phyloP scores from a whole-genome alignment of 306 rosid genomes.

The Acacia acuminata region DNA sequence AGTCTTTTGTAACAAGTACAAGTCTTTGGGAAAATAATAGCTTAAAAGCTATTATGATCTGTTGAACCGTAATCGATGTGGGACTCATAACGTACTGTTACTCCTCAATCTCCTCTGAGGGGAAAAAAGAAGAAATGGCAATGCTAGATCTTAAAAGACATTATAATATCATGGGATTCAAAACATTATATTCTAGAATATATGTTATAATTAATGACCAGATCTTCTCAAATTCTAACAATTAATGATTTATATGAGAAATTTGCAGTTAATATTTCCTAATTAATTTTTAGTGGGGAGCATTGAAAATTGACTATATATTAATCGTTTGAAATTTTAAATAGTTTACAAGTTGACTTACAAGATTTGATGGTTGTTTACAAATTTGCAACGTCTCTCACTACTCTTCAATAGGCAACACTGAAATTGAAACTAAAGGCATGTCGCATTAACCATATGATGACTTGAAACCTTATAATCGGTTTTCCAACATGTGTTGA shows the following conservation, averaged over 20 bases:
- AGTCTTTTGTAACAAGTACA: too few species aligned
- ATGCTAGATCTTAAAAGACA: background rate
- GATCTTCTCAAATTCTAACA: background rate
- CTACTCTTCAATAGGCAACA: background rate
- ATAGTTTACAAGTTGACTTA: background rate
- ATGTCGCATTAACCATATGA: background rate
- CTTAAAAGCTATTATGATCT: too few species aligned
- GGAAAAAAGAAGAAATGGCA: background rate
- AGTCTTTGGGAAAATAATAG: too few species aligned
- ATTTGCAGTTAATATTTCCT: background rate
- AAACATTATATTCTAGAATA: too few species aligned
- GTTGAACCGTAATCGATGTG: too few species aligned
- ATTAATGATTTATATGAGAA: background rate
- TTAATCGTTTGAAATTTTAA: too few species aligned
- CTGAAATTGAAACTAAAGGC: background rate
- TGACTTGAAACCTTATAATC: background rate
- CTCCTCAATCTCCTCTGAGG: too few species aligned
- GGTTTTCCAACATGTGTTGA: background rate
- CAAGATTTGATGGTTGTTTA: background rate
- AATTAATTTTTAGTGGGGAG: too few species aligned
- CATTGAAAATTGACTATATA: too few species aligned
- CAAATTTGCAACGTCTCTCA: background rate
- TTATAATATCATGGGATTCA: background rate
- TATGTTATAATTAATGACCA: too few species aligned
- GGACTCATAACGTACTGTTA: too few species aligned